Base-by-base conservation (phyloP, 495 filamentous ascomycete species). In the Podospora pseudocomata region DNA sequence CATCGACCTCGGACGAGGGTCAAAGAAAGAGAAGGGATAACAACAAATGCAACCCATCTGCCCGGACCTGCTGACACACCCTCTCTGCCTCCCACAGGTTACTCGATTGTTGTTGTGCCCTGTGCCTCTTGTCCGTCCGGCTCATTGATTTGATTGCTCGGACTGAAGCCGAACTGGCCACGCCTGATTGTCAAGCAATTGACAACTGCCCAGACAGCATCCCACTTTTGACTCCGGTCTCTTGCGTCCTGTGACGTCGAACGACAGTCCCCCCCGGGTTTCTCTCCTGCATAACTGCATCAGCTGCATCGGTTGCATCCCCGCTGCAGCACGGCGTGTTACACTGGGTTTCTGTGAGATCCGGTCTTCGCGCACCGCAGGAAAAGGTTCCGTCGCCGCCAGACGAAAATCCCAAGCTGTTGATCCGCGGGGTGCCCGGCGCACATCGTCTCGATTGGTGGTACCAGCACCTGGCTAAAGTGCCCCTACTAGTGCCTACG, bases 221-320 rank as follows among this genome's bases (percentile, higher is more conserved):
- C 16, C 16, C 23, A 61, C 56, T 61, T 61, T 54, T 60, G 60
- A 59, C 34, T 28, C 60, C 65, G 60, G 30, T 57, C 39, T 32
- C 56, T 60, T 58, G 63, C 64, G 53, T 39, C 32, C 59, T 55
- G 71, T 73, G 71, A 73, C 73, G 71, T 73, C 73, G 71, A 56
- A 64, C 66, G 34, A 70, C 67, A 70, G 67, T 23, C 2, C 1
- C 63, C 60, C 58, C 61, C 64, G 62, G 73, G 69, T 65, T 66
- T 66, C n/a, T 9, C 27, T 71, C 67, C 66, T 68, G 67, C 72
- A 70, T 70, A 28, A 4, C 28, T 28, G 39, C 39, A 49, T 49
- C 39, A 49, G 18, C 28, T 28, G 39, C 39, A 49, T 49, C 39
- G 13, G 39, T n/a, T 62, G 60, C 61, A 49, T 62, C 23, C 53